Conservation (phyloP, 768 basidiomycete genomes). For the Panaeolus cyanescens region DNA sequence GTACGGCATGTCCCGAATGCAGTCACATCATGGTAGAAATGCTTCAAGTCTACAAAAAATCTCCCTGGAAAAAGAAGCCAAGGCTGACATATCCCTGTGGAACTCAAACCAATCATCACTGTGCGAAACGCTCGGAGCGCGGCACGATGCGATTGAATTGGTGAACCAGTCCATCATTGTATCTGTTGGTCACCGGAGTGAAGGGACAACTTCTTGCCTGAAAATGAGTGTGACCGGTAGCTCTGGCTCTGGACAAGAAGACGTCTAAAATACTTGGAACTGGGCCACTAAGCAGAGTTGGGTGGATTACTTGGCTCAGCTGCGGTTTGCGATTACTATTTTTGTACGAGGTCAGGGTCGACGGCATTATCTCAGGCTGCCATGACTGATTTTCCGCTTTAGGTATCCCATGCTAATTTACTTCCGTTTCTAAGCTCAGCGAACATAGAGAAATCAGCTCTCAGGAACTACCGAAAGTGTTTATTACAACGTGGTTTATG, state of each 20-base stretch:
- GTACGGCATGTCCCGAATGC: conserved; percentile 10
- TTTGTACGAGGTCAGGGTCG: conserved; percentile 1
- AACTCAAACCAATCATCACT: conserved; percentile 5
- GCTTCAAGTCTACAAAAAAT: background rate
- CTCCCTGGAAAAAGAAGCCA: background rate
- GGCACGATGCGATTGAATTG: conserved; percentile 9
- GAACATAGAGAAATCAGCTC: conserved; percentile 2
- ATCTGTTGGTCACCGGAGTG: background rate
- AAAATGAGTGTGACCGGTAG: background rate
- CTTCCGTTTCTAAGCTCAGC: conserved; percentile 15
- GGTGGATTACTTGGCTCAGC: background rate
- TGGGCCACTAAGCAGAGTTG: background rate
- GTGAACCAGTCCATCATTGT: background rate
- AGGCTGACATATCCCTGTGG: background rate
- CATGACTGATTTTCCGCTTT: conserved; percentile 11
- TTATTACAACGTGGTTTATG: background rate
- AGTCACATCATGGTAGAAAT: background rate
- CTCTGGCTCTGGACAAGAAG: background rate
- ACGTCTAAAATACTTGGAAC: background rate
- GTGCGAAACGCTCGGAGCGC: conserved; percentile 16
- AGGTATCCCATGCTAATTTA: conserved; percentile 15
- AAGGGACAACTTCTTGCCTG: background rate
- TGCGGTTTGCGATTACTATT: background rate
- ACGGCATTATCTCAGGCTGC: conserved; percentile 5
- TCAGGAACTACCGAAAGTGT: background rate